A percentile compares a stretch with the other conserved stretches of the same genome.
Evolutionary conservation across 805 yeast species (phyloP).

Genomic region (Myxozyma nipponensis): DNA sequence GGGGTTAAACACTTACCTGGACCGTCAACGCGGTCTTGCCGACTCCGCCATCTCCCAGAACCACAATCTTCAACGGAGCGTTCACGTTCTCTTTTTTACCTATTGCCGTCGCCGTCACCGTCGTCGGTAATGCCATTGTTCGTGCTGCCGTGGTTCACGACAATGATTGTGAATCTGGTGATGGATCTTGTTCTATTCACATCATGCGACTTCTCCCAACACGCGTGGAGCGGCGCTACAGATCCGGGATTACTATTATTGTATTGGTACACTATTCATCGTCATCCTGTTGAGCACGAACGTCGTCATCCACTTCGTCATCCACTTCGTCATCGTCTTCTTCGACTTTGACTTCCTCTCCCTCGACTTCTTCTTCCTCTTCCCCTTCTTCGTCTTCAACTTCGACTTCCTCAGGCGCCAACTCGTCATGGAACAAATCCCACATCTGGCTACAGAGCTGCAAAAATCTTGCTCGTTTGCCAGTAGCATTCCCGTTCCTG

Average conservation of each 20-base stretch:
- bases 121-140: too few species aligned
- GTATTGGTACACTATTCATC: too few species aligned
- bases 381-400: neutral
- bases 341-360: neutral
- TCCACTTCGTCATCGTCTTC: neutral
- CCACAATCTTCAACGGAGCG: conserved; percentile 59
- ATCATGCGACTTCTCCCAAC: too few species aligned
- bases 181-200: too few species aligned
- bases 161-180: too few species aligned
- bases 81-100: too few species aligned
- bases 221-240: too few species aligned
- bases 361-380: neutral
- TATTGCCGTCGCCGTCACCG: too few species aligned
- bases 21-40: conserved; percentile 87
- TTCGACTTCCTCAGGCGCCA: neutral
- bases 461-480: conserved; percentile 33
- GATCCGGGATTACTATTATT: too few species aligned
- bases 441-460: conserved; percentile 36
- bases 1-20: conserved; percentile 10
- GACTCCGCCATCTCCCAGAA: conserved; percentile 95
- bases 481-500: too few species aligned
- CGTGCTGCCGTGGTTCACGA: too few species aligned
- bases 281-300: neutral
- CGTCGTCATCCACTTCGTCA: neutral
- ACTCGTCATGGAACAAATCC: conserved; percentile 32